Percentiles rank a stretch among this genome's conserved stretches.
phyloP scores from a whole-genome alignment of 345 rosid species.

The Salix suchowensis region DNA sequence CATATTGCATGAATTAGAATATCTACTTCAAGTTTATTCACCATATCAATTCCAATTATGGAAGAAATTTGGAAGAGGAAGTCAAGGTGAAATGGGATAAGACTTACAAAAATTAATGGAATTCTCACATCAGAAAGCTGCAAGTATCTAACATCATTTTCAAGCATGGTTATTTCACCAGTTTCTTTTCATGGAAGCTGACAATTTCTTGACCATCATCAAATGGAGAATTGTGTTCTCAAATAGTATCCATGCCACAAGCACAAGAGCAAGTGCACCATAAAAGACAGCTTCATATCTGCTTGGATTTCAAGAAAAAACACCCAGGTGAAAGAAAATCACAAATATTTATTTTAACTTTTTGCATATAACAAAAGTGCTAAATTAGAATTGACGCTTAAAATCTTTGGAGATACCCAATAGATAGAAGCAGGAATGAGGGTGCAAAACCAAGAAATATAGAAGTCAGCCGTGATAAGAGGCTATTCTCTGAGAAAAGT shows the following conservation, averaged over 20 bases:
- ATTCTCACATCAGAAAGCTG: constrained; percentile 80
- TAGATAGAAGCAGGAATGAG: constrained; percentile 79
- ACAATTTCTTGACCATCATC: constrained; percentile 33
- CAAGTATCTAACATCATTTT: constrained; percentile 62
- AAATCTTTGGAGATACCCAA: constrained; percentile 51
- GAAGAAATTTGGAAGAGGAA: not conserved
- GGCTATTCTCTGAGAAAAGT: constrained; percentile 60
- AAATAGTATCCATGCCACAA: constrained; percentile 76
- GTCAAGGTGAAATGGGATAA: not conserved
- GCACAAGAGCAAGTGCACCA: constrained; percentile 71
- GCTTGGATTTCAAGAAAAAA: constrained; percentile 26
- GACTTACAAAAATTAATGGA: constrained; percentile 78
- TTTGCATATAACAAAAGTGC: constrained; percentile 1
- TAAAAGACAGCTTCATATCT: constrained; percentile 95
- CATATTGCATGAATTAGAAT: no score
- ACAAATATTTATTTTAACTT: not conserved
- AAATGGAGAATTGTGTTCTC: constrained; percentile 63
- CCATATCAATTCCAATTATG: no score
- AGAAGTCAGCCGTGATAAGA: constrained; percentile 72
- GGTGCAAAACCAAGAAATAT: constrained; percentile 93
- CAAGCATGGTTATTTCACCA: constrained; percentile 36
- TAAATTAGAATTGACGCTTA: not conserved
- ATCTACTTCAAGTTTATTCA: no score
- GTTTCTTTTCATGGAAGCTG: constrained; percentile 31
- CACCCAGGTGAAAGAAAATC: not conserved